These are phyloP conservation scores for Loxodes magnus DNA, from an alignment of 73 alveolate genomes.

Conservation along the genomic window DNA sequence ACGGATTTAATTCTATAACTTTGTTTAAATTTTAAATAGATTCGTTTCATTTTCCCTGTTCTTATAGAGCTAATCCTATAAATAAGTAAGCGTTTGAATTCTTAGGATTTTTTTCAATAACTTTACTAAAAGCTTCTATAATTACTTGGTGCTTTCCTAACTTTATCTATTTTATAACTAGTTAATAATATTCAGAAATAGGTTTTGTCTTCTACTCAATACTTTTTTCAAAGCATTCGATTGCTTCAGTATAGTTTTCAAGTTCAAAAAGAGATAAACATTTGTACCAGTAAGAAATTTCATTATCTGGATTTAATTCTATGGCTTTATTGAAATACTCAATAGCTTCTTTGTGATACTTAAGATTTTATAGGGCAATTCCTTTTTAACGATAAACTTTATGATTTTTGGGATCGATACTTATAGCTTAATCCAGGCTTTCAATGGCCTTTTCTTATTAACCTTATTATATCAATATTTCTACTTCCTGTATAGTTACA, in stretches of 20 bases:
- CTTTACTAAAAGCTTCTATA: neutral
- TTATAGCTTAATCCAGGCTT: too few species aligned
- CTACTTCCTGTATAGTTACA: too few species aligned
- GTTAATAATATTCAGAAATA: too few species aligned
- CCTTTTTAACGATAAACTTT: too few species aligned
- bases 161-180: neutral
- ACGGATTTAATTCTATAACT: constrained; percentile 1
- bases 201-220: too few species aligned
- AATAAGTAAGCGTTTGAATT: neutral
- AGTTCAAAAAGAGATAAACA: neutral
- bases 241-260: too few species aligned
- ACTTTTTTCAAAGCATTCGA: too few species aligned
- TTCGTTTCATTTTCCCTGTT: neutral
- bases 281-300: neutral
- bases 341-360: neutral
- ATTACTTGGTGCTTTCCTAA: neutral
- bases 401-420: too few species aligned
- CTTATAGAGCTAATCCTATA: neutral
- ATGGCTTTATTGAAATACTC: constrained; percentile 8
- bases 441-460: too few species aligned
- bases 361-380: neutral
- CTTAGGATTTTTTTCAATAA: neutral
- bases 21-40: neutral
- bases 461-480: too few species aligned
- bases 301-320: neutral